These are phyloP conservation scores for Aspergillus sp. DNA, from an alignment of 2,329 filamentous ascomycete species.

Conservation along the genomic window DNA sequence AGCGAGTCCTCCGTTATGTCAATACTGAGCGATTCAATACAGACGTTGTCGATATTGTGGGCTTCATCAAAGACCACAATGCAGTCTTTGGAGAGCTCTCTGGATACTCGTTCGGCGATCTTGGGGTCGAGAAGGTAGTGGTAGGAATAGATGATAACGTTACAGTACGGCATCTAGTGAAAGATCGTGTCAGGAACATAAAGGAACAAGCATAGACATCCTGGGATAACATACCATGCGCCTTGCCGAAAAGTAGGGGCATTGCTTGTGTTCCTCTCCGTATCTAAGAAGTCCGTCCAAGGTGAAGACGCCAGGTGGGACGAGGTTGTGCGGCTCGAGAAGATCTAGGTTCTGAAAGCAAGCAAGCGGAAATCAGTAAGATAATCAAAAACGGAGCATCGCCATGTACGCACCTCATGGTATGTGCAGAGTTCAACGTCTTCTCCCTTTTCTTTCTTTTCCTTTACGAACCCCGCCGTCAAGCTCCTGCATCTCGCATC, in stretches of 20 bases:
- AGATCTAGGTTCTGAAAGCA: constrained; percentile 71
- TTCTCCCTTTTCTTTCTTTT: constrained; percentile 93
- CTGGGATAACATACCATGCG: constrained; percentile 61
- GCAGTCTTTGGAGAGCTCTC: constrained; percentile 93
- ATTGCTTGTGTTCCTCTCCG: constrained; percentile 92
- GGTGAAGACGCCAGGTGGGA: constrained; percentile 93
- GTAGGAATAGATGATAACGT: constrained; percentile 99
- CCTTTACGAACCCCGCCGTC: constrained; percentile 93
- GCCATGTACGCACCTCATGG: constrained; percentile 61
- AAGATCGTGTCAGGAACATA: constrained; percentile 17
- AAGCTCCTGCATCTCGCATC: constrained; percentile 93
- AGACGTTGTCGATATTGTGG: constrained; percentile 99
- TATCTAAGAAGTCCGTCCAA: constrained; percentile 83
- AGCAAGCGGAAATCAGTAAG: constrained; percentile 13
- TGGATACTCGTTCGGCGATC: constrained; percentile 90
- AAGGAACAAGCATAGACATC: background rate
- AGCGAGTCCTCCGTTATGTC: constrained; percentile 94
- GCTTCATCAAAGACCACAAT: constrained; percentile 99
- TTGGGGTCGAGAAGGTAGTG: constrained; percentile 97
- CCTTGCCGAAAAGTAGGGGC: constrained; percentile 90
- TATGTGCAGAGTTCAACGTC: constrained; percentile 92
- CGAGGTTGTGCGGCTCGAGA: constrained; percentile 86
- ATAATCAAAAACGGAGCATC: background rate
- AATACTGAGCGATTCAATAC: constrained; percentile 94
- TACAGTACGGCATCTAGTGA: constrained; percentile 91